Evolutionary conservation across 805 yeast species (phyloP).

Genomic region (Myxozyma kluyveri): DNA sequence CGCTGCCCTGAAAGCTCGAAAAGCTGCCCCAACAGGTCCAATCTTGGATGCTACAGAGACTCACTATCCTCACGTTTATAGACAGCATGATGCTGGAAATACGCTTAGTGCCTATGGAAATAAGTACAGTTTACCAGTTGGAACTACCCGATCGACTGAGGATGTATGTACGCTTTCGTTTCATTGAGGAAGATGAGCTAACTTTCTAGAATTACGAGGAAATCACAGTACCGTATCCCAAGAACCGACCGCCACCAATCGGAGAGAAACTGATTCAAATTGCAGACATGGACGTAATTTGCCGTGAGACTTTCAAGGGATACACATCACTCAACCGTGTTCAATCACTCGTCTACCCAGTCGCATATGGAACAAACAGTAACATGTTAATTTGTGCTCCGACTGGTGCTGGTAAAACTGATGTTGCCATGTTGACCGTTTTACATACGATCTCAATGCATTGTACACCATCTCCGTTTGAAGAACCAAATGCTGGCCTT

Average conservation of each 20-base stretch:
- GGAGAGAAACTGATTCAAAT: constrained; percentile 53
- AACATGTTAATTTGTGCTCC: constrained; percentile 97
- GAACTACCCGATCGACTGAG: constrained; percentile 52
- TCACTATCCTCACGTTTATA: constrained; percentile 83
- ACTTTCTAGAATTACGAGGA: constrained; percentile 65
- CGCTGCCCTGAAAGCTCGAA: constrained; percentile 30
- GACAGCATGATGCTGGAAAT: constrained; percentile 63
- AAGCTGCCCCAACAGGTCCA: constrained; percentile 21
- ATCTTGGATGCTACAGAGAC: constrained; percentile 38
- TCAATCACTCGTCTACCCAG: constrained; percentile 87
- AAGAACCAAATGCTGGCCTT: constrained; percentile 48
- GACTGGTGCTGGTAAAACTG: constrained; percentile 97
- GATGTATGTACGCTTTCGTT: constrained; percentile 10
- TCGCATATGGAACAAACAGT: constrained; percentile 89
- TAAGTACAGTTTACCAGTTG: constrained; percentile 73
- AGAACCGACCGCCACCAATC: constrained; percentile 43
- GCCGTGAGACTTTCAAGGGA: constrained; percentile 78
- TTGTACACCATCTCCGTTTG: constrained; percentile 43
- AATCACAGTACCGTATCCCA: constrained; percentile 75
- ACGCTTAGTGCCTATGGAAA: constrained; percentile 78
- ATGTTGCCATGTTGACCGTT: constrained; percentile 79
- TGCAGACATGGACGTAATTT: constrained; percentile 65
- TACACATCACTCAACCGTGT: constrained; percentile 77
- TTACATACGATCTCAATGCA: constrained; percentile 75
- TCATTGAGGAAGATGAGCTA: constrained; percentile 40